Evolutionary conservation across 768 basidiomycete genomes (phyloP).

Genomic region (Kwoniella sp.): DNA sequence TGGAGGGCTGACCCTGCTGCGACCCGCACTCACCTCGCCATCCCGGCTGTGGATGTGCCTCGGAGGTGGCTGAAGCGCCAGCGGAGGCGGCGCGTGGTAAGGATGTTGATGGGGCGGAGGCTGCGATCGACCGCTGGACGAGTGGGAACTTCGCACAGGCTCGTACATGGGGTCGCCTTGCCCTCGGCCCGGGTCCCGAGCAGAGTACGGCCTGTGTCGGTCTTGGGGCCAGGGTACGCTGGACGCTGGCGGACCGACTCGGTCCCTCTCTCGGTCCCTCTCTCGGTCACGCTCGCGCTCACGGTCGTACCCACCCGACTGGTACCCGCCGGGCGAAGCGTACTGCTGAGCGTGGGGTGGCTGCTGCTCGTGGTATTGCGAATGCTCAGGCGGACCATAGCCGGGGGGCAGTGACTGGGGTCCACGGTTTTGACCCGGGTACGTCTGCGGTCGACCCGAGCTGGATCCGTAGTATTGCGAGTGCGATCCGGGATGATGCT

Average conservation of each 20-base stretch:
- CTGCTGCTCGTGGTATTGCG: neutral
- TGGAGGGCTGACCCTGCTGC: neutral
- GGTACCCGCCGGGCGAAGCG: neutral
- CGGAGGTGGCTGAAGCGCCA: neutral
- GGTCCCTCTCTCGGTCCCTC: slow-evolving; percentile 2
- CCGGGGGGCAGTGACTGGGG: slow-evolving; percentile 9
- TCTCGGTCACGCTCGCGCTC: slow-evolving; percentile 1
- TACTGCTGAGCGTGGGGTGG: slow-evolving; percentile 1
- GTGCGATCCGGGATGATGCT: neutral
- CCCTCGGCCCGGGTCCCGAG: no score
- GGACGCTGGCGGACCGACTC: neutral
- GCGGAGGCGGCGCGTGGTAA: neutral
- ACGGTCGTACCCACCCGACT: neutral
- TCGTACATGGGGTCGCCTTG: no score
- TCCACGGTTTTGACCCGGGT: slow-evolving; percentile 1
- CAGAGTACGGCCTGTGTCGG: neutral
- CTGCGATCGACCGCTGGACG: no score
- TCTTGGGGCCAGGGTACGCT: slow-evolving; percentile 1
- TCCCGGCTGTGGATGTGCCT: no score
- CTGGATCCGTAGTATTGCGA: slow-evolving; percentile 6
- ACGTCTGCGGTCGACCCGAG: slow-evolving; percentile 7
- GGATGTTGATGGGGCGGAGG: no score
- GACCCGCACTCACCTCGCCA: no score
- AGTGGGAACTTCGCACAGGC: no score
- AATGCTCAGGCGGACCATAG: slow-evolving; percentile 12